These are phyloP conservation scores for Rhynchosporium agropyri DNA, from an alignment of 2,329 filamentous ascomycete species.

Conservation along the genomic window DNA sequence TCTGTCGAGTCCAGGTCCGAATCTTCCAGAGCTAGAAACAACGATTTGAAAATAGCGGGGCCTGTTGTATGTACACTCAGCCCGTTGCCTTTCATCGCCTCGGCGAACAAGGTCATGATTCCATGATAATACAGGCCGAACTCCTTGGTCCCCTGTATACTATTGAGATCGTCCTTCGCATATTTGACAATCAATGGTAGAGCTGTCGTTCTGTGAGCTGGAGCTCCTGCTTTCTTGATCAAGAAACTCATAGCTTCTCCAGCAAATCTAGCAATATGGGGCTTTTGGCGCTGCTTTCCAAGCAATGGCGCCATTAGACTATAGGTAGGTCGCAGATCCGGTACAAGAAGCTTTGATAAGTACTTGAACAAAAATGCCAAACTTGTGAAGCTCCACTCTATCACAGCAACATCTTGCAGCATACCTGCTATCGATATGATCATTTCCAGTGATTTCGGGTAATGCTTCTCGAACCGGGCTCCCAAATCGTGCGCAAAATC, in stretches of 20 bases:
- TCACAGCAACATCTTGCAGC: slow-evolving; percentile 80
- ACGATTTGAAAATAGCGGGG: slow-evolving; percentile 53
- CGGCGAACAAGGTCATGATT: slow-evolving; percentile 88
- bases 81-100: slow-evolving; percentile 70
- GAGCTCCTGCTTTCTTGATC: slow-evolving; percentile 81
- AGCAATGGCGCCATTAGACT: slow-evolving; percentile 82
- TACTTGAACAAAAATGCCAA: slow-evolving; percentile 98
- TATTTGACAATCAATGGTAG: slow-evolving; percentile 72
- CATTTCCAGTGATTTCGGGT: slow-evolving; percentile 71
- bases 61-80: slow-evolving; percentile 62
- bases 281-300: slow-evolving; percentile 78
- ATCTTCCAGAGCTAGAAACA: slow-evolving; percentile 50
- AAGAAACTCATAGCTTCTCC: slow-evolving; percentile 95
- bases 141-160: slow-evolving; percentile 55
- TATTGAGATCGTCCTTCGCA: slow-evolving; percentile 68
- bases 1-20: slow-evolving; percentile 52
- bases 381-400: slow-evolving; percentile 96
- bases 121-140: slow-evolving; percentile 78
- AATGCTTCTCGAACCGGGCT: slow-evolving; percentile 84
- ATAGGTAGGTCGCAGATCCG: slow-evolving; percentile 82
- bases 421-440: slow-evolving; percentile 78
- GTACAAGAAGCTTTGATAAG: slow-evolving; percentile 81
- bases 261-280: slow-evolving; percentile 87
- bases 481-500: slow-evolving; percentile 96
- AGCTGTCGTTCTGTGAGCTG: slow-evolving; percentile 73